A percentile compares a stretch with the other conserved stretches of the same genome.
phyloP scores from a whole-genome alignment of 2,329 filamentous ascomycete species.

The Trichoderma sp. region DNA sequence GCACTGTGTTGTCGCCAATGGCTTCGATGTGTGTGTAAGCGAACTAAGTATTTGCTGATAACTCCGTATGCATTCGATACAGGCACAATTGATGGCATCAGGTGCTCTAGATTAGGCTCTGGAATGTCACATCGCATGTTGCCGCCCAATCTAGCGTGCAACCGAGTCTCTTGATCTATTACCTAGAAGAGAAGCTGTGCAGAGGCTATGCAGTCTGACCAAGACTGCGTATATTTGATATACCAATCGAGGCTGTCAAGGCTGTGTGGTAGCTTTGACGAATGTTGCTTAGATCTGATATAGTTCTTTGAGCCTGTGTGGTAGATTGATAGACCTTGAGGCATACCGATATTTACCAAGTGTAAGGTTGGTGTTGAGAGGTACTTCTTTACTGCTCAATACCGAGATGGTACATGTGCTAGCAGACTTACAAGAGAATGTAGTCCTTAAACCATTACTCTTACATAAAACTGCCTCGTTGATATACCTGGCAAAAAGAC shows the following conservation, averaged over 20 bases:
- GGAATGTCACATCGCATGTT: background rate
- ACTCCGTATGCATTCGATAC: background rate
- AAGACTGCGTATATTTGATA: background rate
- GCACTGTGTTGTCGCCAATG: background rate
- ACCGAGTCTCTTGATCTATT: background rate
- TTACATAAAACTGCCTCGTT: background rate
- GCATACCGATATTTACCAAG: too few relatives aligned
- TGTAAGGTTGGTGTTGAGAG: background rate
- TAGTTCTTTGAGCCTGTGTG: background rate
- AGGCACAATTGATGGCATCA: background rate
- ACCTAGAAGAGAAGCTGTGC: background rate
- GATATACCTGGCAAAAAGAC: background rate
- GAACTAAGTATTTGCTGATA: background rate
- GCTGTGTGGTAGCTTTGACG: background rate
- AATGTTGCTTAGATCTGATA: too few relatives aligned
- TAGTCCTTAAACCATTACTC: background rate
- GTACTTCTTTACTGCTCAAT: background rate
- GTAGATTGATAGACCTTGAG: background rate
- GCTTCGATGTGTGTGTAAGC: background rate
- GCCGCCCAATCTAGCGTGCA: background rate
- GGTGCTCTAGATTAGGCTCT: background rate
- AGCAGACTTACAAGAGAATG: background rate
- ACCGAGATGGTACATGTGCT: background rate
- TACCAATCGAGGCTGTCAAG: background rate
- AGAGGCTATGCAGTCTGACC: background rate